Percentiles rank a stretch among this genome's conserved stretches.
Evolutionary conservation across 768 basidiomycete genomes (phyloP).

Genomic region (Boletus speciosus): DNA sequence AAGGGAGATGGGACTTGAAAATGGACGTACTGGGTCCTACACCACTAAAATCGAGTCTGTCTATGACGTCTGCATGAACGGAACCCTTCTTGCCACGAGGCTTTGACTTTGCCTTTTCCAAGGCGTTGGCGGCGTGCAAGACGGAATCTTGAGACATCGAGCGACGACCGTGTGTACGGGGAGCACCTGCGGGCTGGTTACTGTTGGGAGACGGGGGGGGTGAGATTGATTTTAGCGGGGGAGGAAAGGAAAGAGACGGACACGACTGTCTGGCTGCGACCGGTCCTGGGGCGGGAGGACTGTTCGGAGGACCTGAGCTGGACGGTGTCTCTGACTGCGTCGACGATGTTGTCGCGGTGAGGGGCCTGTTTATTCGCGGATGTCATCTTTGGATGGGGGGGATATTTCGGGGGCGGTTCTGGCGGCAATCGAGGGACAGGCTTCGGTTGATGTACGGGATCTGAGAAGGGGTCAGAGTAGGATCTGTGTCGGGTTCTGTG

Average conservation of each 20-base stretch:
- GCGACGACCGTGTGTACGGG: slow-evolving; percentile 37
- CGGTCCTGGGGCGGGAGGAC: slow-evolving; percentile 45
- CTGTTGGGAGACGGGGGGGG: slow-evolving; percentile 9
- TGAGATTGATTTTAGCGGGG: slow-evolving; percentile 26
- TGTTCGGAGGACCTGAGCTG: slow-evolving; percentile 46
- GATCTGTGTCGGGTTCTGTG: slow-evolving; percentile 41
- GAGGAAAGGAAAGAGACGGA: slow-evolving; percentile 14
- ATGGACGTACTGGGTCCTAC: slow-evolving; percentile 72
- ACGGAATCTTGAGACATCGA: slow-evolving; percentile 51
- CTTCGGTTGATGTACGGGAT: slow-evolving; percentile 31
- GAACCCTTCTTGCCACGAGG: slow-evolving; percentile 66
- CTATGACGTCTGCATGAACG: slow-evolving; percentile 84
- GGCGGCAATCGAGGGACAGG: slow-evolving; percentile 42
- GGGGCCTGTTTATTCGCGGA: slow-evolving; percentile 28
- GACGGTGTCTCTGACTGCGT: slow-evolving; percentile 70
- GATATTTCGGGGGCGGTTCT: slow-evolving; percentile 31
- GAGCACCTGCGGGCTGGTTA: slow-evolving; percentile 19
- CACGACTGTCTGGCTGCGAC: slow-evolving; percentile 55
- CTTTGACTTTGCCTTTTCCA: slow-evolving; percentile 49
- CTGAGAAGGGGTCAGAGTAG: slow-evolving; percentile 53
- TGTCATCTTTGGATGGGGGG: slow-evolving; percentile 26
- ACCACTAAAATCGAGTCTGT: slow-evolving; percentile 82
- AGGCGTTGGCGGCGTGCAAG: slow-evolving; percentile 34
- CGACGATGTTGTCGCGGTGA: slow-evolving; percentile 45
- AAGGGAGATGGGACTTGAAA: not conserved